Percentiles rank a stretch among this genome's conserved stretches.
phyloP scores from a whole-genome alignment of 306 rosid genomes.

The Dryas alaskensis region DNA sequence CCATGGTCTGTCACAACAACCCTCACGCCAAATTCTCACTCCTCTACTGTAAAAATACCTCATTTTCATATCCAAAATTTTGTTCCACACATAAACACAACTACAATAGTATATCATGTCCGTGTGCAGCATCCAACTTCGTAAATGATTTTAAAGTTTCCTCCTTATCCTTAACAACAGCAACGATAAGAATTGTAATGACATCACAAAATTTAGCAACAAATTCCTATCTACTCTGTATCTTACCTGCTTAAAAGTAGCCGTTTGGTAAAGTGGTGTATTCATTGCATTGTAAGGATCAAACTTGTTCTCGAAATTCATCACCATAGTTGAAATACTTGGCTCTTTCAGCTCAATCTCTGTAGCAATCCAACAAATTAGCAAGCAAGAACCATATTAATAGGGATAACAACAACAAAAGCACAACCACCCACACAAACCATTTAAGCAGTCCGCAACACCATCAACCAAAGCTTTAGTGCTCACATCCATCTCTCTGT shows the following conservation, averaged over 20 bases:
- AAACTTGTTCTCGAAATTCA: slow-evolving; percentile 72
- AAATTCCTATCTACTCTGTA: not conserved
- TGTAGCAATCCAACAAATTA: slow-evolving; percentile 28
- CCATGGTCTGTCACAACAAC: not conserved
- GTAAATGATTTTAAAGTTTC: not conserved
- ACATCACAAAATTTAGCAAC: not conserved
- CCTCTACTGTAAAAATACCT: not conserved
- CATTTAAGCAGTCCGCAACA: slow-evolving; percentile 38
- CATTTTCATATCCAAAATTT: not conserved
- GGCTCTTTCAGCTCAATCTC: slow-evolving; percentile 59
- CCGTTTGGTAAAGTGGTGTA: slow-evolving; percentile 84
- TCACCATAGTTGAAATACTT: slow-evolving; percentile 60
- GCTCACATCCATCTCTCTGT: slow-evolving; percentile 54
- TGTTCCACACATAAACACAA: not conserved
- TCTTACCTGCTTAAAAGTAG: slow-evolving; percentile 92
- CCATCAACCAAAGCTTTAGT: slow-evolving; percentile 43
- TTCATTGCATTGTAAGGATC: slow-evolving; percentile 82
- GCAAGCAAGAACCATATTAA: slow-evolving; percentile 4
- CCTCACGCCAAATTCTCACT: not conserved
- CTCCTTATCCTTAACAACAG: not conserved
- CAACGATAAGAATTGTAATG: not conserved
- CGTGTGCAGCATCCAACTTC: too few species aligned
- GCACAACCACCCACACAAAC: slow-evolving; percentile 29
- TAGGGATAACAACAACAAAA: slow-evolving; percentile 7
- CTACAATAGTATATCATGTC: not conserved